Evolutionary conservation across 2,329 filamentous ascomycete genomes (phyloP), one percentile per base, ranked within the genome.

Genomic region (Coccinonectria pachysandricola): DNA sequence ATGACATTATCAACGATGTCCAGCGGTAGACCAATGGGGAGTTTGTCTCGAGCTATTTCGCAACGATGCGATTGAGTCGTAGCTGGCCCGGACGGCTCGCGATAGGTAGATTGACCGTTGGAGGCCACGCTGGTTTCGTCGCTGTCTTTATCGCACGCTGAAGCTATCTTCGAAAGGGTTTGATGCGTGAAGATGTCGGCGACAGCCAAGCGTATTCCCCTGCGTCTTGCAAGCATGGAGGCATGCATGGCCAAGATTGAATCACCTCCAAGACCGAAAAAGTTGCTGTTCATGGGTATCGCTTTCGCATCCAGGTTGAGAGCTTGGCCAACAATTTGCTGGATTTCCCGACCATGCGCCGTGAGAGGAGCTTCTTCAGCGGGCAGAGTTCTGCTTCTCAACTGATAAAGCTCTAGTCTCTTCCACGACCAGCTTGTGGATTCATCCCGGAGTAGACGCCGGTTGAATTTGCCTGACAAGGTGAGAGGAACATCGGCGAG

Each of bases 251-350:
- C 37, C 3, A 21, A 27, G n/a, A 44, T 32, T 3, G 43, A 46
- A 21, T 46, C 41, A 4, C 43, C 43, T 2, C 43, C 43, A 2
- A 46, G 32, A 5, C 25, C 24, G 24, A 46, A 45, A 26, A 46
- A 46, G 22, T 36, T 33, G 26, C 37, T 30, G 9, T 30, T 28
- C 4, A 46, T 30, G 6, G 51, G 46, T 11, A 62, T 56, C 2
- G 19, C 20, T 4, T 22, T 11, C 9, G 28, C 28, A 6, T 29
- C 11, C 4, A 37, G 7, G 9, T 23, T 18, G 12, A 39, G 14
- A 12, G 36, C 21, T 13, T 23, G 21, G 11, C n/a, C 21, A 12
- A 23, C 21, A 13, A 23, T 12, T 12, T 15, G 14, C n/a, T 23
- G 21, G 15, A 23, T 23, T 15, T 23, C 21, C 21, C 13, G 14